These are phyloP conservation scores for Oidiodendron maius DNA, from an alignment of 495 filamentous ascomycete genomes.

Conservation along the genomic window DNA sequence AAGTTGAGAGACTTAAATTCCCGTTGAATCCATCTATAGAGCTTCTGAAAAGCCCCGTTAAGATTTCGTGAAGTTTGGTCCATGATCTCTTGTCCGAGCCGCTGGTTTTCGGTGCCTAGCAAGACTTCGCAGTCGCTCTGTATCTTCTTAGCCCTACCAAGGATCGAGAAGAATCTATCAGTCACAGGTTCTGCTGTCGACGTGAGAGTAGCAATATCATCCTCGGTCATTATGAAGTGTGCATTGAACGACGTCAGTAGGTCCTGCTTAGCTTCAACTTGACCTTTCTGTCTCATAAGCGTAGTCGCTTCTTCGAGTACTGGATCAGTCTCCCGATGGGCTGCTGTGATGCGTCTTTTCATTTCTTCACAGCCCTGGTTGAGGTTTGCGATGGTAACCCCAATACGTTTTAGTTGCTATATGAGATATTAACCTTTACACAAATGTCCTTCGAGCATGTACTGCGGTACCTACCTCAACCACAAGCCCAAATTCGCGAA, in stretches of 20 bases:
- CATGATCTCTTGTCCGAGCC: conserved; percentile 80
- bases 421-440: too few species aligned
- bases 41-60: conserved; percentile 89
- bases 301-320: conserved; percentile 73
- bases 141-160: conserved; percentile 81
- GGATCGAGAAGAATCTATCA: conserved; percentile 74
- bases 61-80: conserved; percentile 80
- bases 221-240: conserved; percentile 79
- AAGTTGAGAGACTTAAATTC: conserved; percentile 91
- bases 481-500: conserved; percentile 84
- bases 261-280: conserved; percentile 80
- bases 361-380: conserved; percentile 81
- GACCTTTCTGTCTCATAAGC: conserved; percentile 66
- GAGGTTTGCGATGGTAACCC: conserved; percentile 66
- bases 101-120: conserved; percentile 84
- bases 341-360: conserved; percentile 65
- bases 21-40: conserved; percentile 89
- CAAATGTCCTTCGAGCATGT: conserved; percentile 20
- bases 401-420: conserved; percentile 84
- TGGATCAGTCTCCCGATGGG: conserved; percentile 68
- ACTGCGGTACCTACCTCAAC: conserved; percentile 65
- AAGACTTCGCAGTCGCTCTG: conserved; percentile 83
- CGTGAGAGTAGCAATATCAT: conserved; percentile 67
- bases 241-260: conserved; percentile 76
- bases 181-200: conserved; percentile 74